phyloP scores from a whole-genome alignment of 1,284 basidiomycete species.

The Trichosporon faecale region DNA sequence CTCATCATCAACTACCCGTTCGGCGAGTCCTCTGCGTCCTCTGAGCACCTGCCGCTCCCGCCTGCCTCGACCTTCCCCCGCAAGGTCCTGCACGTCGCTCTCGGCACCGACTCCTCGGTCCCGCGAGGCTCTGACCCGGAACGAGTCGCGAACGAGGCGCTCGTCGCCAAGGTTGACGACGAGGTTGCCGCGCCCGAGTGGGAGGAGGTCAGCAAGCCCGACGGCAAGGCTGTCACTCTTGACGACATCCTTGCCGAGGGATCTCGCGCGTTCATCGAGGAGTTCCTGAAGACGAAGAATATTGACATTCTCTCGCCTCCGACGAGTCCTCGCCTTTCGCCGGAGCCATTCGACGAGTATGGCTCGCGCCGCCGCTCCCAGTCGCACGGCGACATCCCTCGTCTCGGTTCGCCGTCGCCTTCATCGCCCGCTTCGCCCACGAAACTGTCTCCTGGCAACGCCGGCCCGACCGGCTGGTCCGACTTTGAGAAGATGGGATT shows the following conservation, averaged over 20 bases:
- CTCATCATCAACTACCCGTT: conserved; percentile 43
- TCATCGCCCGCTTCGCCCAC: conserved; percentile 10
- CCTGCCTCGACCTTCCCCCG: conserved; percentile 37
- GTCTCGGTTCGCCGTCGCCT: background rate
- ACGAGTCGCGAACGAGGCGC: conserved; percentile 21
- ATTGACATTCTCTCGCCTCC: conserved; percentile 17
- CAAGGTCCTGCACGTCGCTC: conserved; percentile 33
- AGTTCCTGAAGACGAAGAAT: conserved; percentile 16
- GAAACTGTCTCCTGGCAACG: conserved; percentile 13
- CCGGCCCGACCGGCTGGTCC: conserved; percentile 22
- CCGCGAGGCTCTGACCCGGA: conserved; percentile 24
- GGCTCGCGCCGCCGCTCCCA: conserved; percentile 25
- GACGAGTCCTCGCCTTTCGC: background rate
- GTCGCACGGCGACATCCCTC: conserved; percentile 24
- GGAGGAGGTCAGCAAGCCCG: conserved; percentile 9
- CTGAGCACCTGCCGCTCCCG: conserved; percentile 31
- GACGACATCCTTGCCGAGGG: conserved; percentile 26
- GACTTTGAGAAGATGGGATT: conserved; percentile 30
- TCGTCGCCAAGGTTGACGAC: conserved; percentile 21
- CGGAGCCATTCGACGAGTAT: conserved; percentile 5
- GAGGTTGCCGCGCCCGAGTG: conserved; percentile 13
- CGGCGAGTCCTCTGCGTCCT: conserved; percentile 32
- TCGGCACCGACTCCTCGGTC: conserved; percentile 22
- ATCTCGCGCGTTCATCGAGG: conserved; percentile 25
- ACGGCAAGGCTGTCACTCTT: conserved; percentile 13